These are phyloP conservation scores for Colletotrichum incanum DNA, from an alignment of 2,329 filamentous ascomycete genomes.

Conservation along the genomic window DNA sequence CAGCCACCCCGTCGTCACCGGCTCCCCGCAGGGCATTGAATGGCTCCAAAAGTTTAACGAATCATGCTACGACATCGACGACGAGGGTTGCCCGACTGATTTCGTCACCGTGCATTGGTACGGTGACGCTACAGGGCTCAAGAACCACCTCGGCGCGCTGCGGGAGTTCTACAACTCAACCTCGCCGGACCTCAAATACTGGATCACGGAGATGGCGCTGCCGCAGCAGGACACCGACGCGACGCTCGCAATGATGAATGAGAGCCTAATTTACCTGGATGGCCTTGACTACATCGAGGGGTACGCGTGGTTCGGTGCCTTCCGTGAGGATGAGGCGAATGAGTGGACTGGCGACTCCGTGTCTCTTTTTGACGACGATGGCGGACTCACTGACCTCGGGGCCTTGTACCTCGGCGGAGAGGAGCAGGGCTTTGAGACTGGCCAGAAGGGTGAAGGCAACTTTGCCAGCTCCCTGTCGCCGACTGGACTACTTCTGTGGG, in stretches of 20 bases:
- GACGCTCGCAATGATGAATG: conserved; percentile 58
- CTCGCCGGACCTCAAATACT: conserved; percentile 48
- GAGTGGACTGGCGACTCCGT: conserved; percentile 58
- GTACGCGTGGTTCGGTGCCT: conserved; percentile 61
- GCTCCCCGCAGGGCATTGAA: conserved; percentile 55
- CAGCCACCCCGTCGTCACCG: conserved; percentile 59
- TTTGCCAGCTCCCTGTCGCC: conserved; percentile 19
- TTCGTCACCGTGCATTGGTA: conserved; percentile 61
- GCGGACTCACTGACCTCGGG: conserved; percentile 57
- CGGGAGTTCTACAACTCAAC: conserved; percentile 54
- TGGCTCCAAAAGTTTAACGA: conserved; percentile 59
- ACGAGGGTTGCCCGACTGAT: conserved; percentile 56
- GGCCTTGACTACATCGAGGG: conserved; percentile 52
- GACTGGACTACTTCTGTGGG: not conserved
- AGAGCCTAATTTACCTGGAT: conserved; percentile 56
- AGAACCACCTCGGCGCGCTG: conserved; percentile 54
- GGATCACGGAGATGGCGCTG: conserved; percentile 60
- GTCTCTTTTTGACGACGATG: conserved; percentile 55
- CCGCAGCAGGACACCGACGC: conserved; percentile 52
- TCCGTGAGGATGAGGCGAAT: conserved; percentile 56
- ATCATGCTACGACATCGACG: conserved; percentile 57
- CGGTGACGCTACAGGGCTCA: conserved; percentile 55
- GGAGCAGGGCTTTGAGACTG: conserved; percentile 55
- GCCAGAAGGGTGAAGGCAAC: conserved; percentile 42
- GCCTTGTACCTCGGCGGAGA: conserved; percentile 58